Evolutionary conservation across 768 basidiomycete genomes (phyloP).

Genomic region (Trametes villosa): DNA sequence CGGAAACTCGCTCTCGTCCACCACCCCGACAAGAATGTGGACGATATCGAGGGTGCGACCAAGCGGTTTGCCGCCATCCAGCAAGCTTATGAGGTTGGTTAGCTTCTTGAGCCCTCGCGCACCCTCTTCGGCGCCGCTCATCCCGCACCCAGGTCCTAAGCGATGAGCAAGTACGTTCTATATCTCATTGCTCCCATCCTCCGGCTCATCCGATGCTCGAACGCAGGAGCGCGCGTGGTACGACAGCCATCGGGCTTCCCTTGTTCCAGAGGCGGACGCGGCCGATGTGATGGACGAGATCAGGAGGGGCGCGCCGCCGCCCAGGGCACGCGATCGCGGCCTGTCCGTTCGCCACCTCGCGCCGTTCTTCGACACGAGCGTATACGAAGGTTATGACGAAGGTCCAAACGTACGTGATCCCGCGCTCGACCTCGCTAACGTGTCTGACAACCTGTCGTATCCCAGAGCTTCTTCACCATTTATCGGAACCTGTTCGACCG

Average conservation of each 20-base stretch:
- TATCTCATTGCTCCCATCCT: not conserved
- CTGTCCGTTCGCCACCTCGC: constrained; percentile 80
- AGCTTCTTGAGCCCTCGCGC: not conserved
- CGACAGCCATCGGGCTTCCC: constrained; percentile 85
- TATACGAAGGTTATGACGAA: constrained; percentile 71
- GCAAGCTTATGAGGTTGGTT: constrained; percentile 90
- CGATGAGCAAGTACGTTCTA: constrained; percentile 80
- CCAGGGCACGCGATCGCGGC: constrained; percentile 66
- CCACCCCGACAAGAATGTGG: constrained; percentile 88
- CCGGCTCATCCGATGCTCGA: not conserved
- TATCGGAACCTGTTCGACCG: constrained; percentile 88
- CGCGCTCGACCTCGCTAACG: constrained; percentile 25
- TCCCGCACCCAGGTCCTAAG: constrained; percentile 69
- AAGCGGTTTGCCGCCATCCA: constrained; percentile 86
- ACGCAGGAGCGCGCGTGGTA: constrained; percentile 97
- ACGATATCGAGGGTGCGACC: constrained; percentile 85
- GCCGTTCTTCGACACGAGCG: constrained; percentile 77
- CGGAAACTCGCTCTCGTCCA: constrained; percentile 82
- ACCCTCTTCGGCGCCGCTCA: not conserved
- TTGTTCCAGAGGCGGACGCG: constrained; percentile 82
- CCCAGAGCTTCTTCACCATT: constrained; percentile 86
- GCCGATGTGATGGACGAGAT: constrained; percentile 87
- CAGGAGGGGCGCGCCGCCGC: constrained; percentile 63
- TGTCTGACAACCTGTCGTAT: too few species aligned
- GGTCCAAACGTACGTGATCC: constrained; percentile 52